Conservation (phyloP, 1,284 basidiomycete species). For the Cutaneotrichosporon sp. region DNA sequence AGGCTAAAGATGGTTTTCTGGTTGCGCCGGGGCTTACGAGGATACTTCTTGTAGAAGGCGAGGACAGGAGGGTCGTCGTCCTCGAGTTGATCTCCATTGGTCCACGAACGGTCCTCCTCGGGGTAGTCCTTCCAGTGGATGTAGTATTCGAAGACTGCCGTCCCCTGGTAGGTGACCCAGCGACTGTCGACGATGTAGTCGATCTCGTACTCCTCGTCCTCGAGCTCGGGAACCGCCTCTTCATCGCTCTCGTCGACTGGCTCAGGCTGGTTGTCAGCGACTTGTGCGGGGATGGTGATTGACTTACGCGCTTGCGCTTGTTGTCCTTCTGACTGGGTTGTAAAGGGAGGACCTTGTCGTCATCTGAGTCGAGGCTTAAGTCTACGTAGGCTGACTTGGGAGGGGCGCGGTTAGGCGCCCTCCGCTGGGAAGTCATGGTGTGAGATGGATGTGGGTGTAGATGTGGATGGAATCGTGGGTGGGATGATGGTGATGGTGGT, state of each 20-base stretch:
- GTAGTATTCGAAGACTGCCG: conserved; percentile 35
- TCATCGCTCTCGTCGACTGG: conserved; percentile 4
- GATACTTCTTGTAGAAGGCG: conserved; percentile 35
- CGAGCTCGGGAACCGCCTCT: conserved; percentile 18
- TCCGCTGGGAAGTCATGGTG: not conserved
- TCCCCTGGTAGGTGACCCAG: conserved; percentile 21
- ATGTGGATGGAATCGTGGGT: not conserved
- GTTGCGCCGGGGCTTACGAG: conserved; percentile 28
- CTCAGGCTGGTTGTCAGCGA: not conserved
- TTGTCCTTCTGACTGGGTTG: not conserved
- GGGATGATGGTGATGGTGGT: not conserved
- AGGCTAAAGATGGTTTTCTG: conserved; percentile 13
- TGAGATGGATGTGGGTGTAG: not conserved
- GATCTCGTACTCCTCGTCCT: conserved; percentile 45
- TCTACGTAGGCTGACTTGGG: not conserved
- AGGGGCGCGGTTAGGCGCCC: not conserved
- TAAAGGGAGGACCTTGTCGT: not conserved
- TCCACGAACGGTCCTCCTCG: conserved; percentile 40
- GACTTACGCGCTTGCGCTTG: conserved; percentile 11
- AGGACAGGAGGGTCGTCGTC: conserved; percentile 51
- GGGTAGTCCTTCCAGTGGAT: conserved; percentile 46
- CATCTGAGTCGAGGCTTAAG: conserved; percentile 6
- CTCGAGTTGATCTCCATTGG: conserved; percentile 39
- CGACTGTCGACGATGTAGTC: conserved; percentile 47
- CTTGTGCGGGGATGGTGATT: not conserved